Conservation (phyloP, 352 stramenopile species). For the Phytophthora tubulina region DNA sequence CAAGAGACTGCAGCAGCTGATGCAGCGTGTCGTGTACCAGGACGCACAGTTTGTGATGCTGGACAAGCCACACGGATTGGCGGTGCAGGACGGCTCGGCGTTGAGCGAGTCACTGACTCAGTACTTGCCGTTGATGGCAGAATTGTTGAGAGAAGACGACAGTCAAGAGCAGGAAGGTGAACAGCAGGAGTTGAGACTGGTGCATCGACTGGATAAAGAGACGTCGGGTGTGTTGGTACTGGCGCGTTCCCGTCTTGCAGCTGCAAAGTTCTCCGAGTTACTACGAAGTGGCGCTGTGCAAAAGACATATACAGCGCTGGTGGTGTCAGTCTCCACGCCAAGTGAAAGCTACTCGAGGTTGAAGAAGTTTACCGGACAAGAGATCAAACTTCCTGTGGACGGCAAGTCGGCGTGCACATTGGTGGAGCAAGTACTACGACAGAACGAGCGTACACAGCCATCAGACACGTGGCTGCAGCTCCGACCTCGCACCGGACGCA, state of each 20-base stretch:
- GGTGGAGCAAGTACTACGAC: slow-evolving; percentile 36
- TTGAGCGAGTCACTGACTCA: slow-evolving; percentile 52
- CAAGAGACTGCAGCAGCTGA: slow-evolving; percentile 35
- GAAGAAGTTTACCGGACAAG: slow-evolving; percentile 34
- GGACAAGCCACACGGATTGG: slow-evolving; percentile 77
- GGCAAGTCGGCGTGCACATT: slow-evolving; percentile 57
- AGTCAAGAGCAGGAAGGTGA: background rate
- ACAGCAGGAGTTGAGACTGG: slow-evolving; percentile 47
- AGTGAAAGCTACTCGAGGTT: slow-evolving; percentile 10
- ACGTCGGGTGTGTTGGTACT: slow-evolving; percentile 77
- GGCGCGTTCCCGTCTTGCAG: slow-evolving; percentile 69
- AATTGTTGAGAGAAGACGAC: slow-evolving; percentile 9
- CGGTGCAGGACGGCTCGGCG: slow-evolving; percentile 64
- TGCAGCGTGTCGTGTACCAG: slow-evolving; percentile 52
- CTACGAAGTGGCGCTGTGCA: slow-evolving; percentile 47
- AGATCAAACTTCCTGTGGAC: slow-evolving; percentile 51
- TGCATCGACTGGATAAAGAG: slow-evolving; percentile 80
- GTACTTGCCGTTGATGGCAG: slow-evolving; percentile 57
- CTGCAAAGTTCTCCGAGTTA: slow-evolving; percentile 65
- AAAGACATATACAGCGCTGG: slow-evolving; percentile 76
- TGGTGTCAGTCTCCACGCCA: slow-evolving; percentile 6
- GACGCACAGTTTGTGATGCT: slow-evolving; percentile 73
- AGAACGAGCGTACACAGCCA: slow-evolving; percentile 25
- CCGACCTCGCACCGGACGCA: slow-evolving; percentile 64
- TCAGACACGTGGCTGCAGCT: slow-evolving; percentile 61